Conservation (phyloP, 108 stramenopile genomes). For the Nitzschia inconspicua region DNA sequence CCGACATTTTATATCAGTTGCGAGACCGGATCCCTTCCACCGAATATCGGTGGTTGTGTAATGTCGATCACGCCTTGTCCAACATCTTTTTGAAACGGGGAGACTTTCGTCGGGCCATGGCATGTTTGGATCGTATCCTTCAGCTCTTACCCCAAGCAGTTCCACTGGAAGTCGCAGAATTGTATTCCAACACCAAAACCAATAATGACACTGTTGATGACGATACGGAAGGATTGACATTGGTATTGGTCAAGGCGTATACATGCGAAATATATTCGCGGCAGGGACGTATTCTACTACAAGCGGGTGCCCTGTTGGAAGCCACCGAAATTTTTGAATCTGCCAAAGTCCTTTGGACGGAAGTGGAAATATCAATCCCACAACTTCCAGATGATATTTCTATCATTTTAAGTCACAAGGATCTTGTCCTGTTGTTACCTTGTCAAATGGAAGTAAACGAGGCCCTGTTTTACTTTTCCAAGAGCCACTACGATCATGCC, state of each 20-base stretch:
- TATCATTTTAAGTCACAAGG: not conserved
- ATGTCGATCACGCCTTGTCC: constrained; percentile 57
- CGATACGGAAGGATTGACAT: not conserved
- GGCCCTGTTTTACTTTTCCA: constrained; percentile 67
- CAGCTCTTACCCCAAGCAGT: constrained; percentile 24
- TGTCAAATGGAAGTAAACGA: constrained; percentile 47
- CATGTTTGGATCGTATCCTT: constrained; percentile 55
- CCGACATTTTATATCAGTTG: constrained; percentile 54
- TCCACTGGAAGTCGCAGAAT: not conserved
- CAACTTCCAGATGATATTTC: not conserved
- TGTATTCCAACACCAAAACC: not conserved
- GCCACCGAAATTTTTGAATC: constrained; percentile 55
- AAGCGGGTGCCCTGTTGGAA: constrained; percentile 60
- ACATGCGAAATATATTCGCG: constrained; percentile 66
- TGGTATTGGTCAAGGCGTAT: constrained; percentile 19
- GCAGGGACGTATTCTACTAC: constrained; percentile 81
- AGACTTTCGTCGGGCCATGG: constrained; percentile 81
- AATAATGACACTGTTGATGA: not conserved
- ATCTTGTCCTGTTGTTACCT: not conserved
- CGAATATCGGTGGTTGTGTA: constrained; percentile 19
- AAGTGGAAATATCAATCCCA: not conserved
- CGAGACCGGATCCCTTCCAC: constrained; percentile 37
- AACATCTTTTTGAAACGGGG: constrained; percentile 60
- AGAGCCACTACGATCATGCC: constrained; percentile 59
- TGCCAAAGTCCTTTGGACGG: constrained; percentile 14